Base-by-base conservation (phyloP, 2,329 filamentous ascomycete species). In the Elsinoe necatrix region DNA sequence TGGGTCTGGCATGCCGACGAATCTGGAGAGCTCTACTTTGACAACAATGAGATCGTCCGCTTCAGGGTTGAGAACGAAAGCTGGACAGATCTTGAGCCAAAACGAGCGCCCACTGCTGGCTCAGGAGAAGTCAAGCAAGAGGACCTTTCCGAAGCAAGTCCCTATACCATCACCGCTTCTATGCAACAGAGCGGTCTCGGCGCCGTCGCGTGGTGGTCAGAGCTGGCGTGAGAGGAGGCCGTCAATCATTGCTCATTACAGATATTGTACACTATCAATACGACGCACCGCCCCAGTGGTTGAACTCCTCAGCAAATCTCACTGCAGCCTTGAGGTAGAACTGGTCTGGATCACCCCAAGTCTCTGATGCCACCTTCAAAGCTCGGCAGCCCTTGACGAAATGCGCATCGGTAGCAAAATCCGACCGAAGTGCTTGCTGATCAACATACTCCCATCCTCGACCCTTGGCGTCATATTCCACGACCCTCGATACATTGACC, bases 21-120 rank as follows among this genome's bases (percentile, higher is more conserved):
- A 14, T 84, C 81, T 5, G 65, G 63, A 14, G 79, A 84, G 25
- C 82, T 95, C 63, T 95, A 86, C 69, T 95, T 93, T 70, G 93
- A 98, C 70, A 85, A 85, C 64, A 85, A 92, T 66, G 93, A 97
- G 73, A 83, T 86, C 65, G 91, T 95, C 25, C 82, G 92, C 39
- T 87, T 97, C 65, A 81, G 89, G 20, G 84, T 97, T 39, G 83
- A 95, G 63, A 81, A 85, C 52, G 93, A 98, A 72, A 82, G 88
- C 62, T 98, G 93, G 90, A 82, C 89, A 59, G 92, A 97, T 68
- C 86, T 95, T 70, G 84, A 87, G 0, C 92, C 92, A 0, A 83
- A 95, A 72, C 81, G 84, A n/a, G 41, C 37, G 1, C 54, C 52
- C 41, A 85, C 89, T 0, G 79, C 81, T 57, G 83, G 84, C 54